phyloP scores from a whole-genome alignment of 2,329 filamentous ascomycete genomes.

The Chalara sp. region DNA sequence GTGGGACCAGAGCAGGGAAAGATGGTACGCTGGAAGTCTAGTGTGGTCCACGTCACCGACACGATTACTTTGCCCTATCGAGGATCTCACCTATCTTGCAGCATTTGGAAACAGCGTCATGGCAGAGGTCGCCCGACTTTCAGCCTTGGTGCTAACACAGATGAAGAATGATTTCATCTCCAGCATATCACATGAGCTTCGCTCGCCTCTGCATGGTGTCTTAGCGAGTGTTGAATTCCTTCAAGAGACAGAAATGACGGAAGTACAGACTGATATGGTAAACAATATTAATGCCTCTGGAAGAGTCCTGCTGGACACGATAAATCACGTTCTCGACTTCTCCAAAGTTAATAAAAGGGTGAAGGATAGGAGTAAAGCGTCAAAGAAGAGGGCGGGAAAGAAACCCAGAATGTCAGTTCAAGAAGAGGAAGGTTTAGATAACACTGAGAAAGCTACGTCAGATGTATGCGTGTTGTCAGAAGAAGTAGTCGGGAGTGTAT shows the following conservation, averaged over 20 bases:
- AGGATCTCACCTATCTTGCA: conserved; percentile 44
- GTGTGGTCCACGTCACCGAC: conserved; percentile 39
- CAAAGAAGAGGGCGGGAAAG: conserved; percentile 6
- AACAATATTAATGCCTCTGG: conserved; percentile 44
- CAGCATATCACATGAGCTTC: conserved; percentile 32
- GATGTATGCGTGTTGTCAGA: conserved; percentile 23
- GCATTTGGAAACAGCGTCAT: conserved; percentile 49
- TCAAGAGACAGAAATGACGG: conserved; percentile 41
- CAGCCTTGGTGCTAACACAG: conserved; percentile 31
- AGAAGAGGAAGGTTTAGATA: conserved; percentile 7
- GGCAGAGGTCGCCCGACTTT: conserved; percentile 45
- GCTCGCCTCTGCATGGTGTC: conserved; percentile 49
- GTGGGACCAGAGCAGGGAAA: conserved; percentile 38
- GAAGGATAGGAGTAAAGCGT: conserved; percentile 16
- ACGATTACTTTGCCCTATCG: conserved; percentile 37
- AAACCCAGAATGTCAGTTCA: conserved; percentile 1
- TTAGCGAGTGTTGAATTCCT: conserved; percentile 47
- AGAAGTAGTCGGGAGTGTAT: conserved; percentile 27
- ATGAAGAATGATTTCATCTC: conserved; percentile 43
- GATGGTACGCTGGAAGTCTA: conserved; percentile 44
- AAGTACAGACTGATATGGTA: conserved; percentile 39
- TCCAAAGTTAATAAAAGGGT: conserved; percentile 43
- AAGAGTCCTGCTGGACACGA: conserved; percentile 44
- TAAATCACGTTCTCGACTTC: conserved; percentile 46
- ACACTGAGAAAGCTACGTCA: conserved; percentile 15